These are phyloP conservation scores for Dimargaris cristalligena DNA, from an alignment of 192 early-diverging fungal species.

Conservation along the genomic window DNA sequence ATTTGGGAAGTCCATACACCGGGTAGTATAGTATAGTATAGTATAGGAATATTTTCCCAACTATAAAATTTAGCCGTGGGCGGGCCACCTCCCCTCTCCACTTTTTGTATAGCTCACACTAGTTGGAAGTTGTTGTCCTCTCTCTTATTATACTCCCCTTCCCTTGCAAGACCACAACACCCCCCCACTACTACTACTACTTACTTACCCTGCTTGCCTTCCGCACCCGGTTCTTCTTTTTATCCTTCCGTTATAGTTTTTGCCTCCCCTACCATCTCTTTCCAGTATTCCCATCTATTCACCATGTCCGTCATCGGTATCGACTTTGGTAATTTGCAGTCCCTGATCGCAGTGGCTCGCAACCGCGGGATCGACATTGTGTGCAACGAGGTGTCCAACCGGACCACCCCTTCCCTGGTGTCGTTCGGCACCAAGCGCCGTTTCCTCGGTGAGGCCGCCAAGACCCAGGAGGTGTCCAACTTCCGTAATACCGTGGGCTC, in stretches of 20 bases:
- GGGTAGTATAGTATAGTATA: too few relatives aligned
- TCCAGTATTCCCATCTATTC: neutral
- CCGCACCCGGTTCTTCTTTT: neutral
- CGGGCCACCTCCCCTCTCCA: neutral
- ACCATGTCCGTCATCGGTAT: slow-evolving; percentile 66
- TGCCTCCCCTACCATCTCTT: neutral
- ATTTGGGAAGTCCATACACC: too few relatives aligned
- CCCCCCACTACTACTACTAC: too few relatives aligned
- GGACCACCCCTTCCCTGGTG: slow-evolving; percentile 85
- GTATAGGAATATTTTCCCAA: too few relatives aligned
- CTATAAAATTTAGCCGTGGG: too few relatives aligned
- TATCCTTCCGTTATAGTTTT: neutral
- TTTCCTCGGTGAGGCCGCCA: slow-evolving; percentile 86
- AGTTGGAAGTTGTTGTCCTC: neutral
- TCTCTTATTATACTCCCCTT: neutral
- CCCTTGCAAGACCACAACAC: too few relatives aligned
- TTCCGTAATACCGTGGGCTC: slow-evolving; percentile 87
- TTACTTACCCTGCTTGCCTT: too few relatives aligned
- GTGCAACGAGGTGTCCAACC: slow-evolving; percentile 90
- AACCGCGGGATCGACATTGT: slow-evolving; percentile 98
- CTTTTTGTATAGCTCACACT: neutral
- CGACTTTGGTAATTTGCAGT: slow-evolving; percentile 93
- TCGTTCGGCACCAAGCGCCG: slow-evolving; percentile 92
- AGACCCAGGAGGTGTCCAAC: slow-evolving; percentile 90
- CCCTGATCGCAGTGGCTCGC: slow-evolving; percentile 90